Percentiles rank a stretch among this genome's conserved stretches.
These are phyloP conservation scores for Rhodamnia rubescens DNA, from an alignment of 345 rosid genomes.

Conservation along the genomic window DNA sequence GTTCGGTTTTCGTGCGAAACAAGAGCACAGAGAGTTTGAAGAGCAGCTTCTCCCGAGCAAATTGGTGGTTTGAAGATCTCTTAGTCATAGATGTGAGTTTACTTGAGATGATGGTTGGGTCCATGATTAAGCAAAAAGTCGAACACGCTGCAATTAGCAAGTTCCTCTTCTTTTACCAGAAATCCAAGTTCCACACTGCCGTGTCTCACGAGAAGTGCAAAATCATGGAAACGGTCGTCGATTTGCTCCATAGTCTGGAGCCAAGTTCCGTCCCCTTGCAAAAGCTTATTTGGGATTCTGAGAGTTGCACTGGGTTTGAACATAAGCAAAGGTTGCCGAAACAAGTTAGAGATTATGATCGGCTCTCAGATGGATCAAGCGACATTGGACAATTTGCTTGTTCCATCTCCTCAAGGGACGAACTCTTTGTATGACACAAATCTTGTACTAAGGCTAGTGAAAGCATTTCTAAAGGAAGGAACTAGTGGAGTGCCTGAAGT, in stretches of 20 bases:
- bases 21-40: slow-evolving; percentile 82
- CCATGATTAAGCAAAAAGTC: slow-evolving; percentile 43
- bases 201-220: slow-evolving; percentile 35
- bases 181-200: slow-evolving; percentile 33
- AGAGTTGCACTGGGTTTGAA: slow-evolving; percentile 37
- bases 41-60: slow-evolving; percentile 33
- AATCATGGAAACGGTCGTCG: slow-evolving; percentile 39
- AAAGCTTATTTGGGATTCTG: slow-evolving; percentile 65
- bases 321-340: slow-evolving; percentile 33
- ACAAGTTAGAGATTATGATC: slow-evolving; percentile 71
- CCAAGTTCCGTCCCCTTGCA: slow-evolving; percentile 44
- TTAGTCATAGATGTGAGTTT: slow-evolving; percentile 23
- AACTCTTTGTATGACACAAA: slow-evolving; percentile 59
- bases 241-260: slow-evolving; percentile 46
- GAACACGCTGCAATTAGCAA: slow-evolving; percentile 45
- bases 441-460: slow-evolving; percentile 55
- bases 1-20: slow-evolving; percentile 68
- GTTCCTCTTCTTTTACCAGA: slow-evolving; percentile 82
- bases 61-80: slow-evolving; percentile 93
- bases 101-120: slow-evolving; percentile 30
- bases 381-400: slow-evolving; percentile 68
- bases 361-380: slow-evolving; percentile 73
- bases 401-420: slow-evolving; percentile 57
- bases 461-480: slow-evolving; percentile 41
- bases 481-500: slow-evolving; percentile 7